Conservation (phyloP, 225 moss, liverwort and hornwort species). For the Lunularia cruciata region DNA sequence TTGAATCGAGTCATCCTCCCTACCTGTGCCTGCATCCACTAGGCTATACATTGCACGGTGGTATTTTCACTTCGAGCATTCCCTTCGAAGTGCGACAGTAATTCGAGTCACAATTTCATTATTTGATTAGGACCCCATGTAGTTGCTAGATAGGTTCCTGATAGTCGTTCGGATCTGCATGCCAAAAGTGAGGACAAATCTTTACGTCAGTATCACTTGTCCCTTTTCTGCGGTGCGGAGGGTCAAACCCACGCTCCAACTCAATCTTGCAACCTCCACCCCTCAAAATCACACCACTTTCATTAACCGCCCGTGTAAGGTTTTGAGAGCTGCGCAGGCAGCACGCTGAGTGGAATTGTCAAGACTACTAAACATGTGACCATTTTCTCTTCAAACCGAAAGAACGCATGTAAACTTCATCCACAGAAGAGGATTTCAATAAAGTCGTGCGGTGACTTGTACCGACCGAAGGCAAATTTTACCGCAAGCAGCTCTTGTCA, state of each 20-base stretch:
- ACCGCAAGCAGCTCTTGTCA: too few relatives aligned
- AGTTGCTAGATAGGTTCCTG: neutral
- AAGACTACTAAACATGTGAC: too few relatives aligned
- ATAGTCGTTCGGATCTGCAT: constrained; percentile 9
- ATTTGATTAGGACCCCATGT: neutral
- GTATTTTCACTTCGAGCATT: constrained; percentile 15
- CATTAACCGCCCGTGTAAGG: neutral
- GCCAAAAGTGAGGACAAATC: neutral
- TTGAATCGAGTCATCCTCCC: constrained; percentile 14
- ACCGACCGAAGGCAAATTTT: too few relatives aligned
- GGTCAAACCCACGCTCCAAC: neutral
- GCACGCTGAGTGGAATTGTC: neutral
- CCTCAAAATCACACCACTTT: neutral
- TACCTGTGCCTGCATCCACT: constrained; percentile 23
- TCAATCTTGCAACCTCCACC: neutral
- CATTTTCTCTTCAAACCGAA: too few relatives aligned
- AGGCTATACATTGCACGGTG: constrained; percentile 24
- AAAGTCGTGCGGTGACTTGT: too few relatives aligned
- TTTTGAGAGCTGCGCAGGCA: neutral
- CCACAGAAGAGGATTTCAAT: too few relatives aligned
- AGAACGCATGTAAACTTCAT: too few relatives aligned
- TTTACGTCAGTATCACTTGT: neutral
- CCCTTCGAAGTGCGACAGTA: neutral
- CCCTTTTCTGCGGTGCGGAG: neutral
- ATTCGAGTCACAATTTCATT: neutral